A percentile compares a stretch with the other conserved stretches of the same genome.
Evolutionary conservation across 2,329 filamentous ascomycete genomes (phyloP).

Genomic region (Magnaporthiopsis poae): DNA sequence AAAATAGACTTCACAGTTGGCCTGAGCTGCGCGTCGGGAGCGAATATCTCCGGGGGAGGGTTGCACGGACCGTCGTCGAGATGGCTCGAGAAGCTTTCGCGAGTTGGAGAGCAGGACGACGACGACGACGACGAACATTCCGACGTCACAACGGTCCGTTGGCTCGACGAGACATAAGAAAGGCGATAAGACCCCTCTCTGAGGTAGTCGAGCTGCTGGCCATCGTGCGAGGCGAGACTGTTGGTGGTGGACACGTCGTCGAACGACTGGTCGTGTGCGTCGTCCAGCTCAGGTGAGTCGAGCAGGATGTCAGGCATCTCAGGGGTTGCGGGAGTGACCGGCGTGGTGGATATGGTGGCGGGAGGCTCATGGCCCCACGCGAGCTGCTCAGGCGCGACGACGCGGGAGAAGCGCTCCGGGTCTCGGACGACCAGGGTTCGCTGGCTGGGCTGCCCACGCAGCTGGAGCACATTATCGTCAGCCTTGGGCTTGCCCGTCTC

Average conservation of each 20-base stretch:
- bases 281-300: slow-evolving; percentile 17
- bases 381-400: slow-evolving; percentile 12
- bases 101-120: slow-evolving; percentile 41
- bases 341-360: slow-evolving; percentile 20
- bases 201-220: slow-evolving; percentile 46
- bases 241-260: slow-evolving; percentile 50
- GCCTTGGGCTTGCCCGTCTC: slow-evolving; percentile 47
- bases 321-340: slow-evolving; percentile 3
- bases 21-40: slow-evolving; percentile 30
- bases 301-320: background rate
- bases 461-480: slow-evolving; percentile 25
- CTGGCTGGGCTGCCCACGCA: slow-evolving; percentile 33
- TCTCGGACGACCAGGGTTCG: slow-evolving; percentile 39
- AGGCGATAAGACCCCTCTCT: slow-evolving; percentile 47
- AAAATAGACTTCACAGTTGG: slow-evolving; percentile 43
- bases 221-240: slow-evolving; percentile 49
- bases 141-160: slow-evolving; percentile 51
- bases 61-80: slow-evolving; percentile 20
- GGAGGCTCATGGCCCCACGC: background rate
- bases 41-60: background rate
- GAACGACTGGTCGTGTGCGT: slow-evolving; percentile 30
- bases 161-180: slow-evolving; percentile 51
- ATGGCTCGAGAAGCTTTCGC: slow-evolving; percentile 39
- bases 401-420: slow-evolving; percentile 34
- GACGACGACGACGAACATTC: slow-evolving; percentile 41